Evolutionary conservation across 1,284 basidiomycete species (phyloP).

Genomic region (Microbotryomycetes sp.): DNA sequence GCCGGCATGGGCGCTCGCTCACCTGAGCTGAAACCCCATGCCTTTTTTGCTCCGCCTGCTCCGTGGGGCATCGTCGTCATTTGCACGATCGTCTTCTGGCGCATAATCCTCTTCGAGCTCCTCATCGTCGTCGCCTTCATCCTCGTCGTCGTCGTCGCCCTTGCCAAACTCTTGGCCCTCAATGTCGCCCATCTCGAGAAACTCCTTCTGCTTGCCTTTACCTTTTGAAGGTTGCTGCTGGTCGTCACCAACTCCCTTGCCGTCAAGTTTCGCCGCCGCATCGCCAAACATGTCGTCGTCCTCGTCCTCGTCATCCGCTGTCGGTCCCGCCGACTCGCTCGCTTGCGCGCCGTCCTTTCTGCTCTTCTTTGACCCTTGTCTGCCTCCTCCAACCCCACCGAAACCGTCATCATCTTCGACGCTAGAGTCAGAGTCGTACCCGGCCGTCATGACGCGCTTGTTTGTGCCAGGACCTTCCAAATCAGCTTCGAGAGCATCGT

Average conservation of each 20-base stretch:
- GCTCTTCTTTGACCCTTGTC: slow-evolving; percentile 3
- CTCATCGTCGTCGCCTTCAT: slow-evolving; percentile 39
- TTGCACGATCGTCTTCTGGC: slow-evolving; percentile 48
- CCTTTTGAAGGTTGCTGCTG: slow-evolving; percentile 47
- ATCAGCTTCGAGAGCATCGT: slow-evolving; percentile 27
- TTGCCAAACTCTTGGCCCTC: slow-evolving; percentile 84
- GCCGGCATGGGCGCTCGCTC: background rate
- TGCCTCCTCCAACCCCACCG: slow-evolving; percentile 17
- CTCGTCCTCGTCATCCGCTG: slow-evolving; percentile 46
- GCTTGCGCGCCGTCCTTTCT: background rate
- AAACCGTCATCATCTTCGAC: slow-evolving; percentile 26
- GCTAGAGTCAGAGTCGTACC: slow-evolving; percentile 29
- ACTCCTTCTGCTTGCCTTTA: slow-evolving; percentile 54
- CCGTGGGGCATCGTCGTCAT: slow-evolving; percentile 37
- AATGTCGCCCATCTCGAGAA: slow-evolving; percentile 80
- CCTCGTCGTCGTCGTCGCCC: slow-evolving; percentile 32
- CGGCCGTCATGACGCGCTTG: slow-evolving; percentile 23
- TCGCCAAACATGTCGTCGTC: slow-evolving; percentile 77
- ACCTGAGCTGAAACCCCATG: slow-evolving; percentile 80
- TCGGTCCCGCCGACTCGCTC: background rate
- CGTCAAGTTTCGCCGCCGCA: slow-evolving; percentile 43
- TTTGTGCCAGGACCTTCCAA: slow-evolving; percentile 11
- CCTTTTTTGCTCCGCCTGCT: slow-evolving; percentile 57
- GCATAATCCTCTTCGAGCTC: slow-evolving; percentile 65
- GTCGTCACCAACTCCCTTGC: slow-evolving; percentile 21